Base-by-base conservation (phyloP, 1,284 basidiomycete species). In the Cryptococcus floricola region DNA sequence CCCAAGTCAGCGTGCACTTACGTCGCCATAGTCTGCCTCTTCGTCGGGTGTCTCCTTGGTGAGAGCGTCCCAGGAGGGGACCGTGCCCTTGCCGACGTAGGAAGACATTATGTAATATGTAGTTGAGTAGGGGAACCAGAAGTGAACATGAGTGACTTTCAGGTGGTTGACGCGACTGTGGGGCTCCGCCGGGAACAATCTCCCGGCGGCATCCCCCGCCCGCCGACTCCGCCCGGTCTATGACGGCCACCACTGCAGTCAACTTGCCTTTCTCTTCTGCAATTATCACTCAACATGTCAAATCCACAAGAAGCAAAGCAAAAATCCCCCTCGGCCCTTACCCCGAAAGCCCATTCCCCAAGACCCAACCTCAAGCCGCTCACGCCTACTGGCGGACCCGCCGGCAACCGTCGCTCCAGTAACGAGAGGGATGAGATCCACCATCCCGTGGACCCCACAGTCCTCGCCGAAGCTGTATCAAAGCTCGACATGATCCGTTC, bases 381-480 rank as follows among this genome's bases (percentile, higher is more conserved):
- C 16, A 53, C 57, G n/a, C 57, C 63, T 19, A 34, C 31, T 34
- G 31, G 31, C 31, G 31, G 59, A 64, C 39, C 53, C 58, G 4
- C 61, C 38, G 56, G 23, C 25, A 54, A 52, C 44, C 50, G 45
- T 31, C 49, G 50, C 42, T 27, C 28, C 39, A 7, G 23, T 52
- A 31, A 12, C 48, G 25, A 27, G 19, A 27, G 25, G 47, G 38
- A 25, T 47, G 23, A 19, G 13, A 39, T n/a, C 31, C 41, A 46
- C 41, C 34, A 49, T 27, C 53, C 55, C 23, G 67, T 70, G 5
- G 68, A 75, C 31, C 63, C 71, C 4, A 54, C 51, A 2, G 62
- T 67, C 23, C 63, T 77, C 6, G 73, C 73, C 34, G 68, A 75
- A 18, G 75, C 75, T 4, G 70, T 77, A 27, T 64, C 61, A 28